Percentiles rank a stretch among this genome's conserved stretches.
Evolutionary conservation across 768 basidiomycete species (phyloP).

Genomic region (Agrocybe praecox): DNA sequence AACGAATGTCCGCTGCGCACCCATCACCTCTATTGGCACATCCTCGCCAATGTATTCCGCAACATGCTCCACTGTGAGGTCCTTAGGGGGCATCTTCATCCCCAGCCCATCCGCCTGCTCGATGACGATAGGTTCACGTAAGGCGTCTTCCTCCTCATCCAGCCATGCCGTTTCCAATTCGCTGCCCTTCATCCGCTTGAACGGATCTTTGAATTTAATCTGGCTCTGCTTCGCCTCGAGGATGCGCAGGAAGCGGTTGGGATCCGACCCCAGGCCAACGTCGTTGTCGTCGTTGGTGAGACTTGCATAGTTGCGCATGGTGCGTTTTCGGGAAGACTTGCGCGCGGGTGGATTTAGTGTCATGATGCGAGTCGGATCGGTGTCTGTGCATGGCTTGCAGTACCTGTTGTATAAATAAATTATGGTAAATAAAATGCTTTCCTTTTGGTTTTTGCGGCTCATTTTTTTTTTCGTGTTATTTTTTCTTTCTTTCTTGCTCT

Average conservation of each 20-base stretch:
- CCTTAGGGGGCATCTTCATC: slow-evolving; percentile 81
- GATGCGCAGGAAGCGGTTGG: slow-evolving; percentile 67
- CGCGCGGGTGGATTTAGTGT: slow-evolving; percentile 79
- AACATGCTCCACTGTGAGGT: slow-evolving; percentile 80
- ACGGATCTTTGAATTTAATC: slow-evolving; percentile 49
- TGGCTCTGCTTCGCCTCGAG: slow-evolving; percentile 69
- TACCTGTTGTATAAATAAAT: slow-evolving; percentile 49
- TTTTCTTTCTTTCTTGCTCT: neutral
- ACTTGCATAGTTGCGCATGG: slow-evolving; percentile 78
- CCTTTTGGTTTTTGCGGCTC: neutral
- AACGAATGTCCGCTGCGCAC: too few relatives aligned
- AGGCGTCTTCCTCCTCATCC: slow-evolving; percentile 66
- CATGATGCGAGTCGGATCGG: slow-evolving; percentile 62
- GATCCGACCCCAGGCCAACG: slow-evolving; percentile 58
- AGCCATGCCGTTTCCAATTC: slow-evolving; percentile 81
- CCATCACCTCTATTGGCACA: slow-evolving; percentile 88
- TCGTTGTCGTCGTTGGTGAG: too few relatives aligned
- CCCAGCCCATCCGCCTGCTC: slow-evolving; percentile 80
- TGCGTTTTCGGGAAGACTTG: slow-evolving; percentile 78
- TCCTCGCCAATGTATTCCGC: slow-evolving; percentile 79
- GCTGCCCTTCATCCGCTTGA: slow-evolving; percentile 65
- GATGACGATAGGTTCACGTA: slow-evolving; percentile 84
- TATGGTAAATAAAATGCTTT: neutral
- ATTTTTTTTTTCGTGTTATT: neutral
- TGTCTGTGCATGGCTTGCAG: slow-evolving; percentile 62